Evolutionary conservation across 2,329 filamentous ascomycete species (phyloP), one percentile per base, ranked within the genome.

Genomic region (Colletotrichum tabaci): DNA sequence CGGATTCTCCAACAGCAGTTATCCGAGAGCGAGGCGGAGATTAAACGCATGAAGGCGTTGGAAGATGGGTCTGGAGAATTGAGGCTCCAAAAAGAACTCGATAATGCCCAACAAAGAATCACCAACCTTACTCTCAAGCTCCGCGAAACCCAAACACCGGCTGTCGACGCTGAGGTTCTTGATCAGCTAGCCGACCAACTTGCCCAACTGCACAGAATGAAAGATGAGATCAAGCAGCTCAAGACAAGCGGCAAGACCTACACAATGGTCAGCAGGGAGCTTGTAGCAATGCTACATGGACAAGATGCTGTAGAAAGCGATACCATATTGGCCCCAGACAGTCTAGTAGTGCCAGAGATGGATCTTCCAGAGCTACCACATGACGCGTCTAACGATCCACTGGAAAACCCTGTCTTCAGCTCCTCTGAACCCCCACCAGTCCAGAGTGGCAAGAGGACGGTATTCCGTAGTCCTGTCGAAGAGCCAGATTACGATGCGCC

Each of bases 121-220:
- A 49, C 42, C 18, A 74, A 73, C 26, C 71, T 74, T 1, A 67
- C 71, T 15, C 44, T 71, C 16, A 73, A 66, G 52, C 38, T 74
- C 15, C 66, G 62, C 8, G 63, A 61, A n/a, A 44, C 49, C n/a
- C 60, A 61, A 18, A 30, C 21, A 15, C 16, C 57, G 16, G 23
- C 46, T 46, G 13, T 52, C 35, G 15, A 13, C 8, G 30, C 30
- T 26, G 30, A 10, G 1, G 15, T 63, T 9, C 6, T 57, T 18
- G 26, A 49, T n/a, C 65, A 66, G 35, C 38, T 61, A 15, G 53
- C 57, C 35, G 47, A 67, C n/a, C 56, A 72, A 16, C 68, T 72
- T 21, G 38, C 23, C 38, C 49, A 63, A 16, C 47, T 63, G 21
- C 35, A 63, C 30, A 42, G 5, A 9, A 35, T 47, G 21, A 66